A percentile compares a stretch with the other conserved stretches of the same genome.
phyloP scores from a whole-genome alignment of 2,329 filamentous ascomycete genomes.

The Beauveria rudraprayagi region DNA sequence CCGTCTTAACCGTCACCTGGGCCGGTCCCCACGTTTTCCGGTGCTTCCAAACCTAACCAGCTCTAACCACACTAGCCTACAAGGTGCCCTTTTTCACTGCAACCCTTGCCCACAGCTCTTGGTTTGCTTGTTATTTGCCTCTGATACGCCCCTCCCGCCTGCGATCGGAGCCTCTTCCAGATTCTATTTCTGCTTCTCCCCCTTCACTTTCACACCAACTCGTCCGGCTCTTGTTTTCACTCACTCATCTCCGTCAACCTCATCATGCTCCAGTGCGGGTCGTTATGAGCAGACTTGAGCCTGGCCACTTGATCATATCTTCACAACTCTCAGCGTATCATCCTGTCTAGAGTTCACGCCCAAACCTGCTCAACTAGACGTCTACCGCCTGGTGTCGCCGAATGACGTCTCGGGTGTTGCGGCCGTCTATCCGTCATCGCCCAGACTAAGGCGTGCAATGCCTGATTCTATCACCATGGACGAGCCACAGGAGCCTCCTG shows the following conservation, averaged over 20 bases:
- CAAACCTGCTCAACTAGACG: neutral
- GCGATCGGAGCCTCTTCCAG: conserved; percentile 10
- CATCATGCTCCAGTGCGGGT: conserved; percentile 26
- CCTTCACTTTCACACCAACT: neutral
- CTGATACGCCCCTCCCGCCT: conserved; percentile 7
- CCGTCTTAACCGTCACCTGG: conserved; percentile 1
- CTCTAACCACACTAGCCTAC: conserved; percentile 18
- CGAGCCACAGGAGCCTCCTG: conserved; percentile 20
- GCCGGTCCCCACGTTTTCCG: conserved; percentile 3
- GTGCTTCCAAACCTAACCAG: conserved; percentile 12
- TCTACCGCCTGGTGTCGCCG: neutral
- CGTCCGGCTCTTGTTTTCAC: conserved; percentile 1
- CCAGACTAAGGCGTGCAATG: conserved; percentile 17
- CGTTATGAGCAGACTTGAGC: conserved; percentile 28
- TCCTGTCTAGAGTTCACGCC: neutral
- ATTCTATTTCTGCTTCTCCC: conserved; percentile 10
- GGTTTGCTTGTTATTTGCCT: conserved; percentile 5
- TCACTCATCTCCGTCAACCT: conserved; percentile 15
- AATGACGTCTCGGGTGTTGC: conserved; percentile 3
- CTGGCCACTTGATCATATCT: conserved; percentile 26
- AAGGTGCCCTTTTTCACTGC: conserved; percentile 17
- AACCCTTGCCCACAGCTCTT: conserved; percentile 15
- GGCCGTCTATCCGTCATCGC: neutral
- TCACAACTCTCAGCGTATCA: conserved; percentile 10
- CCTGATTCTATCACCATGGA: conserved; percentile 25